Conservation (phyloP, 257 asterid species). For the Phtheirospermum japonicum region DNA sequence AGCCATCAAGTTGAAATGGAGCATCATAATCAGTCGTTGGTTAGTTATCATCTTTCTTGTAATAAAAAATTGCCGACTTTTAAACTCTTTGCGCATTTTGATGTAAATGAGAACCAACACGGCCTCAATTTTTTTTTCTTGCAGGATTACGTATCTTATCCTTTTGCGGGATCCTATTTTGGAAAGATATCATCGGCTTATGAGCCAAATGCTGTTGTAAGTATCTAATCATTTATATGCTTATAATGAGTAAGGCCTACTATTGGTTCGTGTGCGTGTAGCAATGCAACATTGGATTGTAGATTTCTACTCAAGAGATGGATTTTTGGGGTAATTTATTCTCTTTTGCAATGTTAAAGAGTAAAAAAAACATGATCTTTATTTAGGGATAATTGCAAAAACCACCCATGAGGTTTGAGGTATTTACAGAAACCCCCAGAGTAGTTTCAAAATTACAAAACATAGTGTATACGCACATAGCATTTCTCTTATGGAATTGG, state of each 20-base stretch:
- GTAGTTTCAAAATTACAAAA: not conserved
- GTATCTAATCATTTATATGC: constrained; percentile 20
- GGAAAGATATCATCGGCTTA: constrained; percentile 48
- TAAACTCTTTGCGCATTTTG: not conserved
- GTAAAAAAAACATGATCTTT: not conserved
- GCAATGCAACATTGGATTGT: too few relatives aligned
- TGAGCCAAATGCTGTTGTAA: constrained; percentile 52
- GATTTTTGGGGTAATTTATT: not conserved
- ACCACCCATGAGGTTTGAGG: not conserved
- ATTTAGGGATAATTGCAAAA: constrained; percentile 1
- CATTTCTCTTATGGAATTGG: too few relatives aligned
- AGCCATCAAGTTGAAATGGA: constrained; percentile 43
- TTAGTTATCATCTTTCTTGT: constrained; percentile 34
- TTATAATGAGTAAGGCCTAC: not conserved
- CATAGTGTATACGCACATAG: too few relatives aligned
- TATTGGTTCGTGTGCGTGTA: not conserved
- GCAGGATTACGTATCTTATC: constrained; percentile 54
- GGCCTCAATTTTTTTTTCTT: constrained; percentile 8
- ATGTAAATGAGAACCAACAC: not conserved
- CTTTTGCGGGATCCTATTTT: constrained; percentile 46
- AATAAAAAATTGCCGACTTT: not conserved
- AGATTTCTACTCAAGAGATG: not conserved
- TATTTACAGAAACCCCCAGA: not conserved
- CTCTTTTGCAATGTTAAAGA: not conserved
- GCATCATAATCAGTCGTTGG: constrained; percentile 41